A percentile compares a stretch with the other conserved stretches of the same genome.
These are phyloP conservation scores for Fusarium sp. DNA, from an alignment of 2,329 filamentous ascomycete species.

Conservation along the genomic window DNA sequence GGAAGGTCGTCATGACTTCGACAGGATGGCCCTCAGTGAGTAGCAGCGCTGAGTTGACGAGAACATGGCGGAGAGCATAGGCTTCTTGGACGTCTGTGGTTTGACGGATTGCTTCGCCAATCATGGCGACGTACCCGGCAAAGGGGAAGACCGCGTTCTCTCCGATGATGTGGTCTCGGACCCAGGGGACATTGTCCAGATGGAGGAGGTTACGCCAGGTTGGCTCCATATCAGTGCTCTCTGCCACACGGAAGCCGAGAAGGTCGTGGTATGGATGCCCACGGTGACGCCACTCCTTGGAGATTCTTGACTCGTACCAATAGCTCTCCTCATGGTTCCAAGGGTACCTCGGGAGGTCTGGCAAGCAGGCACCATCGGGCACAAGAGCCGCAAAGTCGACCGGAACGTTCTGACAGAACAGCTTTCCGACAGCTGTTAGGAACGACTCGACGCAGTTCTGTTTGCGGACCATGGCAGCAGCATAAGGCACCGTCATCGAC, in stretches of 20 bases:
- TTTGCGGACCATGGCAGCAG: conserved; percentile 23
- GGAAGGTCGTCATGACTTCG: conserved; percentile 48
- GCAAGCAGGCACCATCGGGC: not conserved
- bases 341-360: conserved; percentile 50
- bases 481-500: conserved; percentile 13
- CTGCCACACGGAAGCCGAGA: conserved; percentile 23
- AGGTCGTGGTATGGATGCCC: conserved; percentile 52
- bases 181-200: conserved; percentile 47
- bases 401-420: conserved; percentile 24
- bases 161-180: conserved; percentile 56
- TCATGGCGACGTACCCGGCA: conserved; percentile 50
- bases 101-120: conserved; percentile 37
- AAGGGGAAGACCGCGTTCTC: conserved; percentile 55
- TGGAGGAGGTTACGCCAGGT: conserved; percentile 37
- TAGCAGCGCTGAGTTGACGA: conserved; percentile 45
- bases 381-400: conserved; percentile 22
- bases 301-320: conserved; percentile 47
- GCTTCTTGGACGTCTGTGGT: not conserved
- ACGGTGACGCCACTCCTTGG: conserved; percentile 46
- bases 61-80: conserved; percentile 41
- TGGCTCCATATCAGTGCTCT: conserved; percentile 23
- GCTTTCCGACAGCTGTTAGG: conserved; percentile 41
- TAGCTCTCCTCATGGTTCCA: conserved; percentile 51
- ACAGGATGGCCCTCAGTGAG: conserved; percentile 41
- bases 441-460: conserved; percentile 15